A percentile compares a stretch with the other conserved stretches of the same genome.
Conservation (phyloP, 2,329 filamentous ascomycete species). For the Harringtonia lauricola region DNA sequence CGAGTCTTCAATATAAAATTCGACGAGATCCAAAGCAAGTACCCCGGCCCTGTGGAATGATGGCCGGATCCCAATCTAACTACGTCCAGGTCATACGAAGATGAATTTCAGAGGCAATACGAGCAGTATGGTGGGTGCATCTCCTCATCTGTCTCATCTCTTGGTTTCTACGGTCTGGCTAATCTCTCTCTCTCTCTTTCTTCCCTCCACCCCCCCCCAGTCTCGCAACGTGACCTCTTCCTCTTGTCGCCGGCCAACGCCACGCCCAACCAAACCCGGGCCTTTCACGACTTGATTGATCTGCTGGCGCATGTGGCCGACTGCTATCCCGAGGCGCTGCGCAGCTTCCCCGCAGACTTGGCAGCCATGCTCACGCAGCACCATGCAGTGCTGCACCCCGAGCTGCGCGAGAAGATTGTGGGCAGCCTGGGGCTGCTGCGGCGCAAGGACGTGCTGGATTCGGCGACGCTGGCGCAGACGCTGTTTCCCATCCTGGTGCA, state of each 20-base stretch:
- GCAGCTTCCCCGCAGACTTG: slow-evolving; percentile 67
- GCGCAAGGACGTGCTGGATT: slow-evolving; percentile 88
- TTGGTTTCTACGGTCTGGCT: not conserved
- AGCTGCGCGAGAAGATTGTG: slow-evolving; percentile 89
- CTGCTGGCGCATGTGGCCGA: slow-evolving; percentile 90
- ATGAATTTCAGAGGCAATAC: slow-evolving; percentile 61
- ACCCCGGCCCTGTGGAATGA: too few species aligned
- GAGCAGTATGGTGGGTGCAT: slow-evolving; percentile 60
- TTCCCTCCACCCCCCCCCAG: not conserved
- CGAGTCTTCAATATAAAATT: slow-evolving; percentile 87
- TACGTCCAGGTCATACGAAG: slow-evolving; percentile 65
- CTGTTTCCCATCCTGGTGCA: slow-evolving; percentile 90
- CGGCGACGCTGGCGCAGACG: slow-evolving; percentile 61
- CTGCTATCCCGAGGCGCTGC: slow-evolving; percentile 76
- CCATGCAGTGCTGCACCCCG: slow-evolving; percentile 70
- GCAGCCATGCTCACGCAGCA: slow-evolving; percentile 72
- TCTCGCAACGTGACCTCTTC: slow-evolving; percentile 80
- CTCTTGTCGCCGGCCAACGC: slow-evolving; percentile 70
- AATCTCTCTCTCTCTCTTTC: not conserved
- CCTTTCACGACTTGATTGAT: slow-evolving; percentile 84
- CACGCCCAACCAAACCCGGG: slow-evolving; percentile 67
- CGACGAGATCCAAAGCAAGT: slow-evolving; percentile 56
- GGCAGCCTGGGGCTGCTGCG: slow-evolving; percentile 77
- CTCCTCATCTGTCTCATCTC: not conserved
- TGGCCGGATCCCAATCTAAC: not conserved